These are phyloP conservation scores for Cercospora janseana DNA, from an alignment of 2,329 filamentous ascomycete species.

Conservation along the genomic window DNA sequence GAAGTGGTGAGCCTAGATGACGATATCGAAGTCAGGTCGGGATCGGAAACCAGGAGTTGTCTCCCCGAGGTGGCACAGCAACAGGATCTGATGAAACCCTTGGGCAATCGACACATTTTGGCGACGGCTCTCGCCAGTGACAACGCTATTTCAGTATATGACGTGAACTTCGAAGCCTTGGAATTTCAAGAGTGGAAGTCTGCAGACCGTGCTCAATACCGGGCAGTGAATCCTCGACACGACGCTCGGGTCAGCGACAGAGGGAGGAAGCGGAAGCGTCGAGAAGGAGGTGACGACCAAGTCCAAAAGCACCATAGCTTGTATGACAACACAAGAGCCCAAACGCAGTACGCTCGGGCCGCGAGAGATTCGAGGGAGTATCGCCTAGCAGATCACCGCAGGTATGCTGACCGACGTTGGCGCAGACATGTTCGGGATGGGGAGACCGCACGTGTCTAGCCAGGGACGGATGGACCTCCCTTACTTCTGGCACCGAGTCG, in stretches of 20 bases:
- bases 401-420: no score
- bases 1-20: conserved; percentile 7
- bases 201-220: not conserved
- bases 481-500: no score
- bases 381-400: no score
- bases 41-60: not conserved
- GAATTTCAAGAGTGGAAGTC: not conserved
- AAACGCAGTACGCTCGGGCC: no score
- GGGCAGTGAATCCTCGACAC: not conserved
- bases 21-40: not conserved
- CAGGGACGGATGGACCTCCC: no score
- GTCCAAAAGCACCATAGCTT: not conserved
- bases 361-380: no score
- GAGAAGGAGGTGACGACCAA: not conserved
- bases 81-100: not conserved
- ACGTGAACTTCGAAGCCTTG: not conserved
- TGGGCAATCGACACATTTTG: not conserved
- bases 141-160: not conserved
- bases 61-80: not conserved
- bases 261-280: not conserved
- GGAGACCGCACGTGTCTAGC: no score
- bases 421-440: no score
- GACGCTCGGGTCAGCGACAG: not conserved
- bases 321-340: not conserved
- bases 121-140: not conserved